Conservation (phyloP, 345 rosid species). For the Melastoma malabathricum region DNA sequence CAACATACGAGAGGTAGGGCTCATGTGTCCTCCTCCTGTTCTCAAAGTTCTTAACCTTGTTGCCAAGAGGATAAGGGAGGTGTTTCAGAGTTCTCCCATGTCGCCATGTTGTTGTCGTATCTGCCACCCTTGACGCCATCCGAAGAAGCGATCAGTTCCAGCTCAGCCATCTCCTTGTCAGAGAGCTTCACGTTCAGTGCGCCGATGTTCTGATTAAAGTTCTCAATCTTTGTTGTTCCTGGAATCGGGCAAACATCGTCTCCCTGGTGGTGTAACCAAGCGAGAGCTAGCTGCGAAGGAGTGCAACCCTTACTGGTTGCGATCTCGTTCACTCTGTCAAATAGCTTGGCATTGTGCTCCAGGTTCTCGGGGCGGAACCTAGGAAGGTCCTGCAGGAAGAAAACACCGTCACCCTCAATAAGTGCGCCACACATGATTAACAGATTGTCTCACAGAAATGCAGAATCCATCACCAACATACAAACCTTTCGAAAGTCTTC, state of each 20-base stretch:
- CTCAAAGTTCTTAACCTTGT: not conserved
- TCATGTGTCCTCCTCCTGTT: too few relatives aligned
- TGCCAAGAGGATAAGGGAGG: constrained; percentile 51
- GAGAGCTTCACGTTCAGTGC: constrained; percentile 48
- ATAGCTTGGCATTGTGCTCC: constrained; percentile 29
- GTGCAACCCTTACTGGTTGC: constrained; percentile 41
- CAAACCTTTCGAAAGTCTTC: constrained; percentile 37
- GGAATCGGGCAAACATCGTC: constrained; percentile 58
- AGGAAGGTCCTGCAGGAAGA: constrained; percentile 8
- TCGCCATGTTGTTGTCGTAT: not conserved
- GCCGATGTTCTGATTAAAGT: constrained; percentile 41
- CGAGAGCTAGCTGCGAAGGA: constrained; percentile 52
- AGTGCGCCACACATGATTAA: too few relatives aligned
- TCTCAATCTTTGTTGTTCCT: constrained; percentile 46
- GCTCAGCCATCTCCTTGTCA: constrained; percentile 43
- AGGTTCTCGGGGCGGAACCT: constrained; percentile 56
- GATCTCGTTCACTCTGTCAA: constrained; percentile 30
- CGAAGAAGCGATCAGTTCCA: constrained; percentile 27
- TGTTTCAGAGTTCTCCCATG: constrained; percentile 29
- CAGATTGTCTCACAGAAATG: too few relatives aligned
- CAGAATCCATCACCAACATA: not conserved
- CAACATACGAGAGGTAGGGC: too few relatives aligned
- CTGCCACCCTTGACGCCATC: constrained; percentile 34
- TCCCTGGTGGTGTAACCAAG: constrained; percentile 67
- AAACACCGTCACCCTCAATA: not conserved